phyloP scores from a whole-genome alignment of 2,329 filamentous ascomycete genomes.

The Cladosporium austrohemisphaericum region DNA sequence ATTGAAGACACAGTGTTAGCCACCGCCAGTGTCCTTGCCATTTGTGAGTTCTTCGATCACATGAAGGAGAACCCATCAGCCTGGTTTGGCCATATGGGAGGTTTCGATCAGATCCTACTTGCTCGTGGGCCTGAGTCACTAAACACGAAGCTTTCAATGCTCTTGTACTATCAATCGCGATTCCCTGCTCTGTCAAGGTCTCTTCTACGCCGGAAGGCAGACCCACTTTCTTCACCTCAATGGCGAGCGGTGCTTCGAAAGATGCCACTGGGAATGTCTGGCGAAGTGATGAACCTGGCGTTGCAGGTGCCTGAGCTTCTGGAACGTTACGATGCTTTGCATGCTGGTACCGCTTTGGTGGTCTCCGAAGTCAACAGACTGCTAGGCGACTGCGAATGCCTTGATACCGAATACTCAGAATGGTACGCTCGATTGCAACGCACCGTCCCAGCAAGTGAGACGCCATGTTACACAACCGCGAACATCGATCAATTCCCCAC shows the following conservation, averaged over 20 bases:
- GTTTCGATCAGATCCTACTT: conserved; percentile 27
- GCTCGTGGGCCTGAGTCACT: conserved; percentile 28
- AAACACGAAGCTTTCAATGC: conserved; percentile 23
- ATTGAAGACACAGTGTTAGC: conserved; percentile 30
- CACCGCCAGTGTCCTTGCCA: conserved; percentile 27
- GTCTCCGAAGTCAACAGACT: background rate
- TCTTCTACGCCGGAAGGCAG: conserved; percentile 27
- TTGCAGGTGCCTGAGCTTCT: conserved; percentile 28
- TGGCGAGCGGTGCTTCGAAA: conserved; percentile 23
- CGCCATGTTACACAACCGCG: background rate
- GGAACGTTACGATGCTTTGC: conserved; percentile 24
- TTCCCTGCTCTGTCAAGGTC: conserved; percentile 26
- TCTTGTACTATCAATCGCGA: conserved; percentile 28
- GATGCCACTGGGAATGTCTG: background rate
- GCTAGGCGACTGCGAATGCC: background rate
- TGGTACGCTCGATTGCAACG: background rate
- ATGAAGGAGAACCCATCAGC: conserved; percentile 27
- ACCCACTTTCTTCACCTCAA: conserved; percentile 26
- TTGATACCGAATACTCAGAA: background rate
- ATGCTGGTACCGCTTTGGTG: background rate
- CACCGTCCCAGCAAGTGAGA: background rate
- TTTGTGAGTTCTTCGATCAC: conserved; percentile 32
- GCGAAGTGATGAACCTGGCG: conserved; percentile 19
- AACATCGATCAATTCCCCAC: background rate
- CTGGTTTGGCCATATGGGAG: conserved; percentile 29